A percentile compares a stretch with the other conserved stretches of the same genome.
These are phyloP conservation scores for Neocatenulostroma microsporum DNA, from an alignment of 2,329 filamentous ascomycete species.

Conservation along the genomic window DNA sequence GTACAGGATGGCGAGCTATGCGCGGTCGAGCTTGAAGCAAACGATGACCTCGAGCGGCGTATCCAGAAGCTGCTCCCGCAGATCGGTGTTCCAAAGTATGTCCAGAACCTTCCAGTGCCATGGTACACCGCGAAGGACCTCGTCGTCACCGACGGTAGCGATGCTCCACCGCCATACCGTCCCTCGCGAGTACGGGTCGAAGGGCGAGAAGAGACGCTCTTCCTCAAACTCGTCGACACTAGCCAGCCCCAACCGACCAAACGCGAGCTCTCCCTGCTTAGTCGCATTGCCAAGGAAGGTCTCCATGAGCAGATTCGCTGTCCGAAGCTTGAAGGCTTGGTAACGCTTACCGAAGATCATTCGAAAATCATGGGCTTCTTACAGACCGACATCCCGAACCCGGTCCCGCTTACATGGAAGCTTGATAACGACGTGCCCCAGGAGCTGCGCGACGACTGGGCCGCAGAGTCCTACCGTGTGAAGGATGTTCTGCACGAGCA, in stretches of 20 bases:
- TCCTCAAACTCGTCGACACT: slow-evolving; percentile 29
- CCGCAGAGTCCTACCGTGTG: slow-evolving; percentile 22
- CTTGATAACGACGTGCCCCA: slow-evolving; percentile 25
- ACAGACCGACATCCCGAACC: slow-evolving; percentile 25
- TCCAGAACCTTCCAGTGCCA: slow-evolving; percentile 23
- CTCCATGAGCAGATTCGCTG: slow-evolving; percentile 24
- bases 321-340: slow-evolving; percentile 25
- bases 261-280: slow-evolving; percentile 27
- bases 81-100: slow-evolving; percentile 29
- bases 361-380: slow-evolving; percentile 28
- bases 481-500: slow-evolving; percentile 26
- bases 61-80: slow-evolving; percentile 21
- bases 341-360: slow-evolving; percentile 15
- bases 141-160: slow-evolving; percentile 17
- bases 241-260: slow-evolving; percentile 26
- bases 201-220: slow-evolving; percentile 16
- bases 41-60: slow-evolving; percentile 14
- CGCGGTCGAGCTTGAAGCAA: slow-evolving; percentile 20
- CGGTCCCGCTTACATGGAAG: slow-evolving; percentile 26
- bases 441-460: slow-evolving; percentile 26
- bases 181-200: slow-evolving; percentile 16
- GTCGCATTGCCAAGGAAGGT: slow-evolving; percentile 20
- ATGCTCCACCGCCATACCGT: slow-evolving; percentile 22
- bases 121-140: slow-evolving; percentile 19
- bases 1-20: slow-evolving; percentile 16